Evolutionary conservation across 169 alveolate genomes (phyloP).

Genomic region (Cryptosporidium bovis): DNA sequence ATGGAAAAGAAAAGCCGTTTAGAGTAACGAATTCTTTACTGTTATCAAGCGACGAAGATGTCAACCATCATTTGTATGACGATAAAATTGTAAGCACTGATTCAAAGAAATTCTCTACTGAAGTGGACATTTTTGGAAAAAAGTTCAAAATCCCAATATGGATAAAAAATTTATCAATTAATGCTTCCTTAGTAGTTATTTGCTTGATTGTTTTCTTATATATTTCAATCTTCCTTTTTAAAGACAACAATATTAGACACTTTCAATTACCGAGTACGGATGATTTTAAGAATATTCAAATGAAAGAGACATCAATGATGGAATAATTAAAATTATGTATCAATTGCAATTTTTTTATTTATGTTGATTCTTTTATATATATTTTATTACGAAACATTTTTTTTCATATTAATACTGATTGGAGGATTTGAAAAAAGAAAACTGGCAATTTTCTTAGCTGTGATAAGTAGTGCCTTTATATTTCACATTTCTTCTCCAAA

Average conservation of each 20-base stretch:
- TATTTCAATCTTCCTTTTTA: conserved; percentile 21
- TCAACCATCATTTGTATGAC: conserved; percentile 21
- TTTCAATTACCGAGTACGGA: conserved; percentile 10
- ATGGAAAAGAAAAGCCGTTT: conserved; percentile 68
- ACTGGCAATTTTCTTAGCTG: no score
- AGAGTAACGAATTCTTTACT: conserved; percentile 35
- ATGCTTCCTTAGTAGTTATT: conserved; percentile 1
- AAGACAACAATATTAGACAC: conserved; percentile 13
- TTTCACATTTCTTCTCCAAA: no score
- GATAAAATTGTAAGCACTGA: background rate
- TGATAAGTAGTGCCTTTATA: no score
- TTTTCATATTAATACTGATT: background rate
- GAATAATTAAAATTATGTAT: conserved; percentile 4
- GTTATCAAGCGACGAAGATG: conserved; percentile 47
- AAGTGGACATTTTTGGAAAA: conserved; percentile 19
- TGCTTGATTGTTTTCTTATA: conserved; percentile 18
- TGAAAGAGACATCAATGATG: conserved; percentile 54
- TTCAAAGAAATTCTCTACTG: background rate
- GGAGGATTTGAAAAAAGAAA: background rate
- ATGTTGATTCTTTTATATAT: no score
- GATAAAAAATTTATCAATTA: conserved; percentile 34
- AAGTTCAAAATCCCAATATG: conserved; percentile 7
- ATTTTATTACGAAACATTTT: background rate
- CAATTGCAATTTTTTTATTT: no score
- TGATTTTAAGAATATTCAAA: conserved; percentile 34